phyloP scores from a whole-genome alignment of 441 rosid species.

The Pelargonium cotyledonis region DNA sequence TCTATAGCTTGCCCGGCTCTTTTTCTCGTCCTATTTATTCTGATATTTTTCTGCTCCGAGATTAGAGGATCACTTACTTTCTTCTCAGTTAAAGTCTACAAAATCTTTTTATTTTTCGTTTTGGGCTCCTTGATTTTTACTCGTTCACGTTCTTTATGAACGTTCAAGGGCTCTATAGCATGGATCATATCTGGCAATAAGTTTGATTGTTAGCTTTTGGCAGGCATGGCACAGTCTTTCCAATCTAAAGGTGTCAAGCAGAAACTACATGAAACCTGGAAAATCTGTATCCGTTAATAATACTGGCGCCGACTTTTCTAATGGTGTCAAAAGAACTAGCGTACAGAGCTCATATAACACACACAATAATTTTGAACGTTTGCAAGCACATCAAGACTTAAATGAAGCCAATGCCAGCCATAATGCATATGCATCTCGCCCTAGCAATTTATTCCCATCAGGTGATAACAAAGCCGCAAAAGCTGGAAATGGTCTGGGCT shows the following conservation, averaged over 20 bases:
- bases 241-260: conserved; percentile 47
- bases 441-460: conserved; percentile 25
- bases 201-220: conserved; percentile 20
- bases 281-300: conserved; percentile 44
- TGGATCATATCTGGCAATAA: background rate
- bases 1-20: background rate
- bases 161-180: too few species aligned
- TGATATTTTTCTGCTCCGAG: background rate
- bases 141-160: background rate
- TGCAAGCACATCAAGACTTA: conserved; percentile 28
- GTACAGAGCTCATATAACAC: conserved; percentile 26
- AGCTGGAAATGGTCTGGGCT: conserved; percentile 29
- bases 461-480: conserved; percentile 26
- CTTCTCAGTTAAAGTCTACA: background rate
- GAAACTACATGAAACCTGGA: conserved; percentile 66
- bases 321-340: conserved; percentile 32
- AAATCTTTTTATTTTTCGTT: background rate
- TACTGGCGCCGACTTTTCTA: conserved; percentile 24
- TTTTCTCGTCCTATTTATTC: background rate
- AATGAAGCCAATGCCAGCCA: conserved; percentile 22
- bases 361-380: conserved; percentile 24
- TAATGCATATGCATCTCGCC: conserved; percentile 28
- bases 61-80: background rate
- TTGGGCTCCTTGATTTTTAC: background rate
- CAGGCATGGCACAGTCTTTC: conserved; percentile 94